Evolutionary conservation across 1,284 basidiomycete genomes (phyloP), one percentile per base, ranked within the genome.

Genomic region (Somion occarium): DNA sequence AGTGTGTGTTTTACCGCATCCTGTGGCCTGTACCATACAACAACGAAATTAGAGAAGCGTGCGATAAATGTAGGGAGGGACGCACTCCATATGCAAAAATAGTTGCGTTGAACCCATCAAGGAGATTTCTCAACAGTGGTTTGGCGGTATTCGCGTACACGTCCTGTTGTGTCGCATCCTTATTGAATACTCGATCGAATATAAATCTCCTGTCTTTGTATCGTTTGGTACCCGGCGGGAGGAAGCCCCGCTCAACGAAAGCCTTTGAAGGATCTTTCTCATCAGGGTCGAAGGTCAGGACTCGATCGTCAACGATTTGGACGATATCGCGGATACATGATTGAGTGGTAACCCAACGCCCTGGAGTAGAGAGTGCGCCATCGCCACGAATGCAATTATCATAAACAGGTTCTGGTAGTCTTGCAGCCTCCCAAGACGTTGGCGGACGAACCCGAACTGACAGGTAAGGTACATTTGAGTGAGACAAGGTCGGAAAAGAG

Each of bases 1-100:
- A 24, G 95, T 98, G 68, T 98, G 93, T 9, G 95, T 98, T 71
- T 98, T 98, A 54, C 95, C 95, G 66, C 95, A 98, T 15, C 95
- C 95, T 11, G 95, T 98, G 18, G 95, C 95, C 94, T 98, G 61
- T 13, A 50, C 38, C 38, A 59, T 42, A 43, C 49, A 38, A 54
- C 24, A 47, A 30, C 39, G 56, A 49, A 13, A 23, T 43, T 7
- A 5, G 19, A 23, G 11, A 3, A 43, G 39, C 3, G 19, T 43
- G 23, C 11, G 24, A n/a, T n/a, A n/a, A n/a, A n/a, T n/a, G n/a
- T n/a, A n/a, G n/a, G n/a, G 42, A 22, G n/a, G 51, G 30, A 76
- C 91, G 69, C 67, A 98, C 94, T 37, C 95, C 95, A 67, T 98
- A 97, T 2, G 95, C 95, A 74, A 98, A 98, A 5, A 96, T 90